Conservation (phyloP, 768 basidiomycete species). For the Suillus occidentalis region DNA sequence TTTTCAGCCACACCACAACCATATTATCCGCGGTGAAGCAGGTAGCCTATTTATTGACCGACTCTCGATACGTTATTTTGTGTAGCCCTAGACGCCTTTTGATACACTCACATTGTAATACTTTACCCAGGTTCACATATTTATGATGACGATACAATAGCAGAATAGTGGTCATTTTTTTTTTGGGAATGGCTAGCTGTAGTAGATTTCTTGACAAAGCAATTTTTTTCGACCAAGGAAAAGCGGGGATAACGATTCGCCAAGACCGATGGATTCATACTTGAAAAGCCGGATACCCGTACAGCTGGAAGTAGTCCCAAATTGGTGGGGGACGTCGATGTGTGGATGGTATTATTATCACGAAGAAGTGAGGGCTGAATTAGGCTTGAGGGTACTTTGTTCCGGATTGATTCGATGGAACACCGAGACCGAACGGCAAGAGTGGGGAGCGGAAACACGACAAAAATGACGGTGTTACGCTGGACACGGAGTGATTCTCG, state of each 20-base stretch:
- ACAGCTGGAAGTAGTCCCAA: not conserved
- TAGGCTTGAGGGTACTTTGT: not conserved
- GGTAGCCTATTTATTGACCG: constrained; percentile 24
- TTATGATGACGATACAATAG: not conserved
- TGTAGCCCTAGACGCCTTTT: constrained; percentile 25
- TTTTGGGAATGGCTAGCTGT: not conserved
- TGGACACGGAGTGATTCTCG: not conserved
- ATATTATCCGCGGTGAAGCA: constrained; percentile 12
- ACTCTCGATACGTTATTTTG: constrained; percentile 10
- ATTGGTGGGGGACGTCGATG: not conserved
- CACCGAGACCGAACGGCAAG: not conserved
- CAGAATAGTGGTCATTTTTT: not conserved
- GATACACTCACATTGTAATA: constrained; percentile 19
- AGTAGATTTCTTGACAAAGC: not conserved
- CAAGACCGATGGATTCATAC: not conserved
- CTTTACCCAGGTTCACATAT: constrained; percentile 4
- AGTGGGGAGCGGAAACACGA: not conserved
- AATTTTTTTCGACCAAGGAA: not conserved
- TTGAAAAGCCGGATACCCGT: constrained; percentile 1
- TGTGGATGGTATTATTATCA: not conserved
- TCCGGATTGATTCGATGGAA: not conserved
- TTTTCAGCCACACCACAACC: not conserved
- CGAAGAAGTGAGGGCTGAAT: not conserved
- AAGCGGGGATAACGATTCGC: not conserved
- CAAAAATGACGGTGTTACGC: not conserved